phyloP scores from a whole-genome alignment of 2,329 filamentous ascomycete genomes.

The Aureobasidium sp. region DNA sequence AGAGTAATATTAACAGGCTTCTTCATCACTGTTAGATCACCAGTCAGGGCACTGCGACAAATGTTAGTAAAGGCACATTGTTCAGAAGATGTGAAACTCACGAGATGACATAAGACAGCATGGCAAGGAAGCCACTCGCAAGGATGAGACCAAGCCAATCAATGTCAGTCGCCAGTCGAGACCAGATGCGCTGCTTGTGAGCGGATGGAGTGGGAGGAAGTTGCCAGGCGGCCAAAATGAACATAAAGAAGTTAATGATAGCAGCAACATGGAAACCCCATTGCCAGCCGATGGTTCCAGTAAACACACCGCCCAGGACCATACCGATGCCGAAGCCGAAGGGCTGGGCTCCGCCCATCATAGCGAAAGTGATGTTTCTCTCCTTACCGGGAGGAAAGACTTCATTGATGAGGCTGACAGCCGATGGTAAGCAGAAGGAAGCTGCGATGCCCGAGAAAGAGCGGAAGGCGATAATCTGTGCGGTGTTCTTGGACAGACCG shows the following conservation, averaged over 20 bases:
- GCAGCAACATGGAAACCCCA: constrained; percentile 43
- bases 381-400: constrained; percentile 36
- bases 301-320: constrained; percentile 42
- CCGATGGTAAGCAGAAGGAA: constrained; percentile 32
- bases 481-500: constrained; percentile 29
- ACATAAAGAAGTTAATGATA: constrained; percentile 33
- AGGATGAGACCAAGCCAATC: constrained; percentile 46
- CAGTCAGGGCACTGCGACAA: constrained; percentile 16
- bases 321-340: constrained; percentile 45
- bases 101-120: constrained; percentile 43
- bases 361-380: constrained; percentile 44
- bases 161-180: constrained; percentile 34
- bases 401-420: constrained; percentile 40
- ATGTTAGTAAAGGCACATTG: not conserved
- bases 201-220: not conserved
- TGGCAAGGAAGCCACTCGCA: constrained; percentile 37
- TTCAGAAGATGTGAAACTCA: constrained; percentile 25
- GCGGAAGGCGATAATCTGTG: constrained; percentile 15
- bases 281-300: constrained; percentile 42
- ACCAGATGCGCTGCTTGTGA: constrained; percentile 15
- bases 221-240: constrained; percentile 20
- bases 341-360: constrained; percentile 42
- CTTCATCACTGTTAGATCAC: constrained; percentile 17
- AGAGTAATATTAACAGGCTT: constrained; percentile 25
- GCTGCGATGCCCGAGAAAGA: constrained; percentile 13